Conservation (phyloP, 768 basidiomycete genomes). For the Amanita jacksonii region DNA sequence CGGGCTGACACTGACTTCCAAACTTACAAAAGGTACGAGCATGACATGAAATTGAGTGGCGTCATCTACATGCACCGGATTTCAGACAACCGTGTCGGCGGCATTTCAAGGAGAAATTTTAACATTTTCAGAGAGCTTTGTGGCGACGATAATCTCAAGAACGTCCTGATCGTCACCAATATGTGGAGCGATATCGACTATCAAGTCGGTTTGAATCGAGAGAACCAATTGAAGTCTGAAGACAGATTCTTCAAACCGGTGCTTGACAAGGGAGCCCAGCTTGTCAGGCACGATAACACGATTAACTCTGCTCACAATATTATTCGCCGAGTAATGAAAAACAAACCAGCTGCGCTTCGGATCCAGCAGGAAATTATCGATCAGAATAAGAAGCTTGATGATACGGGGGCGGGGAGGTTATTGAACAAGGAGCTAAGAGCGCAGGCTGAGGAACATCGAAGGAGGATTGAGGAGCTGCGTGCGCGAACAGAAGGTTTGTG, state of each 20-base stretch:
- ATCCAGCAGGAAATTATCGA: slow-evolving; percentile 51
- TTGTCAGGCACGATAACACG: slow-evolving; percentile 34
- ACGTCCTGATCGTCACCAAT: slow-evolving; percentile 38
- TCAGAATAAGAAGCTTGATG: slow-evolving; percentile 33
- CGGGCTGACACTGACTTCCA: no score
- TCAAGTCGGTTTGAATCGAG: slow-evolving; percentile 31
- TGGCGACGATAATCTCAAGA: slow-evolving; percentile 30
- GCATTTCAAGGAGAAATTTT: slow-evolving; percentile 32
- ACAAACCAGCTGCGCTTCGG: slow-evolving; percentile 31
- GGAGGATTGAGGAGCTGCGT: slow-evolving; percentile 38
- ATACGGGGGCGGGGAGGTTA: slow-evolving; percentile 46
- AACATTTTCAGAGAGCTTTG: slow-evolving; percentile 37
- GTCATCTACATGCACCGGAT: slow-evolving; percentile 36
- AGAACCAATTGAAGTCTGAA: slow-evolving; percentile 30
- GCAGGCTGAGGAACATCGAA: slow-evolving; percentile 34
- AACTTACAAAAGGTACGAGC: no score
- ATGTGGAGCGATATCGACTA: slow-evolving; percentile 39
- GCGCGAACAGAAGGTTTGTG: slow-evolving; percentile 31
- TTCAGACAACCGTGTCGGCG: slow-evolving; percentile 28
- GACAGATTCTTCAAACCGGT: slow-evolving; percentile 43
- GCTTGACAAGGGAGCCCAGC: slow-evolving; percentile 36
- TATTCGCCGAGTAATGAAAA: slow-evolving; percentile 31
- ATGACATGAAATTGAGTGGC: slow-evolving; percentile 22
- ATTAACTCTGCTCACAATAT: slow-evolving; percentile 31
- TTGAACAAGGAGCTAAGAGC: slow-evolving; percentile 39